Percentiles rank a stretch among this genome's conserved stretches.
phyloP scores from a whole-genome alignment of 1,139 yeast species.

The Pichia sp. region DNA sequence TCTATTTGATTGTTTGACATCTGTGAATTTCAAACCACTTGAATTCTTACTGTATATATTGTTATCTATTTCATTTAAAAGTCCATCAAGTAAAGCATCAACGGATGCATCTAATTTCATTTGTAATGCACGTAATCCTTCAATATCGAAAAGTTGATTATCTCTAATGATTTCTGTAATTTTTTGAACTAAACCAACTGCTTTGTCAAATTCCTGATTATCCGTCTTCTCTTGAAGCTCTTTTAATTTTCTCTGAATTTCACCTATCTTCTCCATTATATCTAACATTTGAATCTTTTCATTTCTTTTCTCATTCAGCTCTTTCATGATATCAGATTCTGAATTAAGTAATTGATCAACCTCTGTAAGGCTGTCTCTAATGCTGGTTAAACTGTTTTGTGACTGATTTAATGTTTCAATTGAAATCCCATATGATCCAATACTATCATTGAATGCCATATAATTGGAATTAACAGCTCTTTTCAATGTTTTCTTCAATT shows the following conservation, averaged over 20 bases:
- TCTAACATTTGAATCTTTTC: constrained; percentile 65
- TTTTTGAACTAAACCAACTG: constrained; percentile 37
- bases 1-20: constrained; percentile 11
- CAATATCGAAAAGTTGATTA: constrained; percentile 37
- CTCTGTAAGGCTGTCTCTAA: constrained; percentile 42
- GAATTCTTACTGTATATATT: constrained; percentile 56
- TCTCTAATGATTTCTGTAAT: constrained; percentile 43
- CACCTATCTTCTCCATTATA: constrained; percentile 62
- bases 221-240: constrained; percentile 57
- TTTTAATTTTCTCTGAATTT: constrained; percentile 52
- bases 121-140: constrained; percentile 52
- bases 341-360: constrained; percentile 26
- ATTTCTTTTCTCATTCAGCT: constrained; percentile 56
- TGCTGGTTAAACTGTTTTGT: constrained; percentile 44
- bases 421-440: constrained; percentile 66
- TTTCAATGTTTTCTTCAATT: constrained; percentile 53
- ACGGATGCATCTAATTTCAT: constrained; percentile 58
- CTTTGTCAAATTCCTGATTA: constrained; percentile 63
- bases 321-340: constrained; percentile 46
- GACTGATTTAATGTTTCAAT: constrained; percentile 51
- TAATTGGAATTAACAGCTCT: constrained; percentile 75
- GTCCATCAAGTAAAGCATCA: constrained; percentile 57
- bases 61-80: constrained; percentile 69
- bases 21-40: constrained; percentile 18
- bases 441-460: constrained; percentile 76